Conservation (phyloP, 495 filamentous ascomycete genomes). For the Aspergillus carlsbadensis region DNA sequence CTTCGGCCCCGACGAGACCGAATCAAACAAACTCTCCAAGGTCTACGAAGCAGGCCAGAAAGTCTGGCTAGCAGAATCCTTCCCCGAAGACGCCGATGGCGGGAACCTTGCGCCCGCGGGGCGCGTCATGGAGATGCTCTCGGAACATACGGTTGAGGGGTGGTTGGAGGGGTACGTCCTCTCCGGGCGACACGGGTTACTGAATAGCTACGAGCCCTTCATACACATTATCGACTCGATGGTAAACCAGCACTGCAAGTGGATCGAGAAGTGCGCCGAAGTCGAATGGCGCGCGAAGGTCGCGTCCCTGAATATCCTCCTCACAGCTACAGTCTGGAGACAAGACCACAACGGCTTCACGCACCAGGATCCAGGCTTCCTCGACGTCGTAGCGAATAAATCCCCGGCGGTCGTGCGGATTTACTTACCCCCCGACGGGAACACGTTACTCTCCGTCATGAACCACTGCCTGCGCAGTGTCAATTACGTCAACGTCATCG, state of each 20-base stretch:
- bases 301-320: constrained; percentile 69
- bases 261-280: constrained; percentile 73
- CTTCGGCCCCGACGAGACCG: constrained; percentile 74
- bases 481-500: constrained; percentile 77
- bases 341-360: constrained; percentile 82
- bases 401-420: constrained; percentile 72
- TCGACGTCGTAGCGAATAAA: constrained; percentile 74
- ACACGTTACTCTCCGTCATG: constrained; percentile 65
- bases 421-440: constrained; percentile 73
- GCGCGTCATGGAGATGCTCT: constrained; percentile 76
- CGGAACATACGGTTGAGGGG: constrained; percentile 72
- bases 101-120: constrained; percentile 64
- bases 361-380: constrained; percentile 75
- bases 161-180: constrained; percentile 77
- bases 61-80: constrained; percentile 73
- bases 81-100: constrained; percentile 67
- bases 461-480: constrained; percentile 67
- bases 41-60: constrained; percentile 72
- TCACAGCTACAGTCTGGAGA: constrained; percentile 73
- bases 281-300: constrained; percentile 68
- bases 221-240: constrained; percentile 77
- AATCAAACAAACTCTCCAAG: constrained; percentile 68
- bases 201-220: constrained; percentile 78
- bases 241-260: constrained; percentile 80
- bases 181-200: constrained; percentile 65